Percentiles rank a stretch among this genome's conserved stretches.
Evolutionary conservation across 345 rosid species (phyloP).

Genomic region (Eucalyptus pauciflora): DNA sequence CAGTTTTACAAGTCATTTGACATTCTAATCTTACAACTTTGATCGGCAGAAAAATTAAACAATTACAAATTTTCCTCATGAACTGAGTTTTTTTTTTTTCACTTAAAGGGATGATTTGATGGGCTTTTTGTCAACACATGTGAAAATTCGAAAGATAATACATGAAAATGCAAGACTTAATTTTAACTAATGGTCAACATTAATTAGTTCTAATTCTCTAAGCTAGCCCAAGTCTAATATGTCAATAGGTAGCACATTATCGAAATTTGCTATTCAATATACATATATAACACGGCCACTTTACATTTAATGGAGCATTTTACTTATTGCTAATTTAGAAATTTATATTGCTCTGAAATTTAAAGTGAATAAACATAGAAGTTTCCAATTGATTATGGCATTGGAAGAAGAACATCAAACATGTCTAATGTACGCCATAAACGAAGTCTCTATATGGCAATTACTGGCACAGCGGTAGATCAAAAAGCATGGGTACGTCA

Average conservation of each 20-base stretch:
- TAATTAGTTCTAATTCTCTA: neutral
- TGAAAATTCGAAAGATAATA: no score
- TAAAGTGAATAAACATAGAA: neutral
- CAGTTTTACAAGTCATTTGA: neutral
- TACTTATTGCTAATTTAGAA: neutral
- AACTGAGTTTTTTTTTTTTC: neutral
- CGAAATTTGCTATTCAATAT: neutral
- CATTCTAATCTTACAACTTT: neutral
- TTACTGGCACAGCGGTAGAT: accelerated
- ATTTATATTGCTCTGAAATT: neutral
- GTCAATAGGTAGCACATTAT: neutral
- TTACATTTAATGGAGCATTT: neutral
- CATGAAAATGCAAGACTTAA: no score
- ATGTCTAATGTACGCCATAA: accelerated
- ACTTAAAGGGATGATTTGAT: no score
- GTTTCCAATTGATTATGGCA: neutral
- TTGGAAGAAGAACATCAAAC: neutral
- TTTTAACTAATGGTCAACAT: no score
- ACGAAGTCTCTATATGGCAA: neutral
- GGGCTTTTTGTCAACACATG: no score
- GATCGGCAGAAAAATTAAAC: neutral
- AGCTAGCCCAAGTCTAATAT: neutral
- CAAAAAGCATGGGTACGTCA: accelerated
- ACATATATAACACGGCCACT: accelerated
- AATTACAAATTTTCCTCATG: neutral